Conservation (phyloP, 2,329 filamentous ascomycete species). For the Colletotrichum lentis region DNA sequence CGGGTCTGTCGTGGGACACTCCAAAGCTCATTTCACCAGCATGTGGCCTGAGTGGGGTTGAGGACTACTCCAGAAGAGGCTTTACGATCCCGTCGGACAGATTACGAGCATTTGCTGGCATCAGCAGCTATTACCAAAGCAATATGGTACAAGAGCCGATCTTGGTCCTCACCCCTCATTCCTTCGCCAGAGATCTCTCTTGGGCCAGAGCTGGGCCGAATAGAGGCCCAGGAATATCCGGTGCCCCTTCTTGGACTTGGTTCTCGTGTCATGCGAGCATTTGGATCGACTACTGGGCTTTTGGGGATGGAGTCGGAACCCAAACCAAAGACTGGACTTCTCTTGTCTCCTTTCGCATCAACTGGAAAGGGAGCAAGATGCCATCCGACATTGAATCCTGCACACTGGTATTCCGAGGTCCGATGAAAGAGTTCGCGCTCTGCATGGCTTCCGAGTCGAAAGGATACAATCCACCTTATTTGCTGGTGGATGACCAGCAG, state of each 20-base stretch:
- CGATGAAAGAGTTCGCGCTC: neutral
- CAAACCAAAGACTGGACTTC: neutral
- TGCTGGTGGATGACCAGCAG: neutral
- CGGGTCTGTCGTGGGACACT: neutral
- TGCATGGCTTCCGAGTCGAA: neutral
- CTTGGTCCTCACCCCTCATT: neutral
- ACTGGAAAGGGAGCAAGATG: constrained; percentile 19
- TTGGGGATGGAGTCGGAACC: no score
- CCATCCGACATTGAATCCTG: neutral
- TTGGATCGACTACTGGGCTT: neutral
- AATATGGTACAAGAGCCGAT: neutral
- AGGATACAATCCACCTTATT: neutral
- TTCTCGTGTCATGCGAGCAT: constrained; percentile 12
- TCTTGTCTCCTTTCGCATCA: neutral
- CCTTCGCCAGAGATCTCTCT: constrained; percentile 1
- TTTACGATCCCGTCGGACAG: constrained; percentile 15
- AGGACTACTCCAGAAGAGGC: constrained; percentile 1
- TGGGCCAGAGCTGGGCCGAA: neutral
- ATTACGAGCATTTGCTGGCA: constrained; percentile 12
- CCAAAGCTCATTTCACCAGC: no score
- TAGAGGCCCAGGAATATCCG: neutral
- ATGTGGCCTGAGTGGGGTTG: constrained; percentile 7
- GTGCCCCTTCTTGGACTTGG: constrained; percentile 23
- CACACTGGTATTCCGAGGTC: neutral
- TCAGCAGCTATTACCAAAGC: neutral